Conservation (phyloP, 345 rosid species). For the Mangifera indica region DNA sequence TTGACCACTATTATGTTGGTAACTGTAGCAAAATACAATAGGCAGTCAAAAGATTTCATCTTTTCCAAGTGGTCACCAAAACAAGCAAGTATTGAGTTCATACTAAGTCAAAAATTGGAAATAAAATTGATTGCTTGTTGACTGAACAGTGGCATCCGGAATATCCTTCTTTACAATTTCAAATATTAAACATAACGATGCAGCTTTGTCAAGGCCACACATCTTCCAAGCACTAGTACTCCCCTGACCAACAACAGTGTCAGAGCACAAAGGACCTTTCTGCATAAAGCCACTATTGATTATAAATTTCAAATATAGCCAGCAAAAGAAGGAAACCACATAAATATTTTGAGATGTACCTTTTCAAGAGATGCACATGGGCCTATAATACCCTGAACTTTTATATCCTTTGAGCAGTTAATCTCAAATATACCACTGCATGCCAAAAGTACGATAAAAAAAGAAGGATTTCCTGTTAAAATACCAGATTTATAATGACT, state of each 20-base stretch:
- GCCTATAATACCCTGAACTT: slow-evolving; percentile 83
- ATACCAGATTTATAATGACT: neutral
- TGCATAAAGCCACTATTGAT: slow-evolving; percentile 41
- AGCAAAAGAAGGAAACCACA: slow-evolving; percentile 13
- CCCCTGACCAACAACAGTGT: slow-evolving; percentile 76
- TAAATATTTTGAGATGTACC: slow-evolving; percentile 39
- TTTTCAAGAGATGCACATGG: slow-evolving; percentile 94
- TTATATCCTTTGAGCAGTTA: slow-evolving; percentile 89
- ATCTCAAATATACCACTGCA: slow-evolving; percentile 89
- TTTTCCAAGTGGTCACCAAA: slow-evolving; percentile 16
- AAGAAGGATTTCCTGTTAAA: neutral
- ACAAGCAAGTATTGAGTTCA: slow-evolving; percentile 23
- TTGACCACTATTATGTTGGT: slow-evolving; percentile 80
- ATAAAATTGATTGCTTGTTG: slow-evolving; percentile 78
- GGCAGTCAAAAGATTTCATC: slow-evolving; percentile 22
- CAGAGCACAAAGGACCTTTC: slow-evolving; percentile 92
- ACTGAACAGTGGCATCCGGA: slow-evolving; percentile 57
- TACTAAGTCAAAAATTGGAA: slow-evolving; percentile 95
- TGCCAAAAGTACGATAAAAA: neutral
- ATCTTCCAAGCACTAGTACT: slow-evolving; percentile 95
- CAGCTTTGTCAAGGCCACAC: slow-evolving; percentile 92
- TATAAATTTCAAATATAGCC: slow-evolving; percentile 20
- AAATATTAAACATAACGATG: slow-evolving; percentile 79
- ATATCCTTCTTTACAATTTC: slow-evolving; percentile 76
- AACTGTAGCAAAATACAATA: slow-evolving; percentile 48